Evolutionary conservation across 768 basidiomycete genomes (phyloP).

Genomic region (Trametes meyenii): DNA sequence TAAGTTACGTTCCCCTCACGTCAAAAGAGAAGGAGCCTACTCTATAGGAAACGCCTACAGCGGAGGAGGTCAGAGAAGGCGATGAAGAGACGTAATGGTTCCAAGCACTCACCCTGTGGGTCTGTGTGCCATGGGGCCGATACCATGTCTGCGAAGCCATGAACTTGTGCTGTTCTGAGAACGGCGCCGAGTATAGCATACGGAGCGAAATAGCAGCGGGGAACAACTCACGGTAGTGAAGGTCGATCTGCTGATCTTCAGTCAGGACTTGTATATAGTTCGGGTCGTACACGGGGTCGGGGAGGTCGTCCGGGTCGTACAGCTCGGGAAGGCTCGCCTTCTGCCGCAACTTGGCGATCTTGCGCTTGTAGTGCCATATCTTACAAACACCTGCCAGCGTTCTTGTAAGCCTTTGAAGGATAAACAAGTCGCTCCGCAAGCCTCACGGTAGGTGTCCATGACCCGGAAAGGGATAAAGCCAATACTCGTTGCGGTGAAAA

Average conservation of each 20-base stretch:
- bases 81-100: neutral
- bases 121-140: constrained; percentile 80
- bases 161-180: constrained; percentile 67
- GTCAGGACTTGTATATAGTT: constrained; percentile 74
- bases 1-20: neutral
- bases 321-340: constrained; percentile 68
- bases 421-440: neutral
- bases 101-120: constrained; percentile 58
- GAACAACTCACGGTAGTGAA: constrained; percentile 59
- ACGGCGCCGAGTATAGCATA: neutral
- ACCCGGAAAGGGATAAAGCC: constrained; percentile 77
- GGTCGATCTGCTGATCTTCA: constrained; percentile 61
- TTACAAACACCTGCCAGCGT: constrained; percentile 57
- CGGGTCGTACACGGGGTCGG: constrained; percentile 72
- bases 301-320: constrained; percentile 77
- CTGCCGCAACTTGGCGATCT: constrained; percentile 58
- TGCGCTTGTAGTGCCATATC: constrained; percentile 75
- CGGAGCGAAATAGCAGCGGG: neutral
- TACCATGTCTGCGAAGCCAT: constrained; percentile 83
- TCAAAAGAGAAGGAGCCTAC: constrained; percentile 37
- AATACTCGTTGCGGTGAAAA: constrained; percentile 81
- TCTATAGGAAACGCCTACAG: constrained; percentile 69
- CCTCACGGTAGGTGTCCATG: constrained; percentile 72
- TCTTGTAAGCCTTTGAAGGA: neutral
- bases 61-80: constrained; percentile 36